A percentile compares a stretch with the other conserved stretches of the same genome.
Conservation (phyloP, 2,329 filamentous ascomycete genomes). For the Penicillium sclerotigenum region DNA sequence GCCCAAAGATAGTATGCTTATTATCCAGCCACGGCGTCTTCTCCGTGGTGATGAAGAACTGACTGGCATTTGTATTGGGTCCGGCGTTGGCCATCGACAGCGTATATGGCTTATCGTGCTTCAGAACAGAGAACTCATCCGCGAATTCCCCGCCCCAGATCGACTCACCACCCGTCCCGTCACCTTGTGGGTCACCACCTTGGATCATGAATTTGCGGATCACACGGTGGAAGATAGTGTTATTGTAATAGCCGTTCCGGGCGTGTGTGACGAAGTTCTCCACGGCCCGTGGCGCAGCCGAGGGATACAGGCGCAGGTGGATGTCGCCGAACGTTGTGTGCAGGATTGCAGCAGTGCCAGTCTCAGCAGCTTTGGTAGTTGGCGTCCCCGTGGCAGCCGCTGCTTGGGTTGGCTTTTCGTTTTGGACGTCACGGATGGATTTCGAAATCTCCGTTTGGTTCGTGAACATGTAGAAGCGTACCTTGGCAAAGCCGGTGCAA, state of each 20-base stretch:
- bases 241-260: slow-evolving; percentile 91
- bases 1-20: slow-evolving; percentile 94
- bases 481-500: slow-evolving; percentile 77
- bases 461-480: slow-evolving; percentile 97
- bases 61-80: slow-evolving; percentile 89
- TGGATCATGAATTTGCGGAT: slow-evolving; percentile 99
- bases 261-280: slow-evolving; percentile 97
- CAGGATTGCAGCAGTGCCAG: slow-evolving; percentile 74
- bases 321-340: slow-evolving; percentile 96
- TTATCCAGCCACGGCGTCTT: slow-evolving; percentile 95
- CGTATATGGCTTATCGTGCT: slow-evolving; percentile 94
- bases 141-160: slow-evolving; percentile 92
- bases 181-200: slow-evolving; percentile 77
- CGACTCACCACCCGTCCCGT: slow-evolving; percentile 84
- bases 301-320: slow-evolving; percentile 85
- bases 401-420: slow-evolving; percentile 77
- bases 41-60: slow-evolving; percentile 98
- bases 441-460: slow-evolving; percentile 83
- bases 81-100: slow-evolving; percentile 98
- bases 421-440: slow-evolving; percentile 84
- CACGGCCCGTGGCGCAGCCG: slow-evolving; percentile 87
- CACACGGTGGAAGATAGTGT: slow-evolving; percentile 93
- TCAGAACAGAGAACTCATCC: slow-evolving; percentile 87
- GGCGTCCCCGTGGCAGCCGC: slow-evolving; percentile 46
- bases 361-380: slow-evolving; percentile 63